These are phyloP conservation scores for Geosmithia flava DNA, from an alignment of 2,329 filamentous ascomycete species.

Conservation along the genomic window DNA sequence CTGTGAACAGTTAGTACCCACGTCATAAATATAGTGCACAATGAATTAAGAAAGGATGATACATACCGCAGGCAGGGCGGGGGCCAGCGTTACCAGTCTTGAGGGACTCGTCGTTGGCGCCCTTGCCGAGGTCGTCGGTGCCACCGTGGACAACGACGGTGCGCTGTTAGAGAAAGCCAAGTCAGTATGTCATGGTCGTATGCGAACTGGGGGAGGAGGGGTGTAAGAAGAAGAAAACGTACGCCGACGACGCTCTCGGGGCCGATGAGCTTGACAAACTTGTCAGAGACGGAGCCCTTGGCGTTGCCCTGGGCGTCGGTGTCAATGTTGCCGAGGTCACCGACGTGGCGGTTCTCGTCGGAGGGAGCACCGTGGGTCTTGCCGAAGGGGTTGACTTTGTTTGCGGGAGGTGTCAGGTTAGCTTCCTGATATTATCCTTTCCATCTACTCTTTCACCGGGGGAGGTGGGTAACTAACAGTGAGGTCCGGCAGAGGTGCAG, in stretches of 20 bases:
- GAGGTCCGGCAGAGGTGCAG: constrained; percentile 94
- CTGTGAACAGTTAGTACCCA: constrained; percentile 22
- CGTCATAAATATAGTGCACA: constrained; percentile 1
- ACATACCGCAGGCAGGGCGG: constrained; percentile 86
- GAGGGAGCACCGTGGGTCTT: constrained; percentile 84
- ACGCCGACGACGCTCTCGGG: constrained; percentile 90
- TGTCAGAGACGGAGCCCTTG: constrained; percentile 69
- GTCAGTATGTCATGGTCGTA: background rate
- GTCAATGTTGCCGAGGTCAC: constrained; percentile 94
- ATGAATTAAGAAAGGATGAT: background rate
- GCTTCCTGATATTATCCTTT: background rate
- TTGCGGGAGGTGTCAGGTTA: background rate
- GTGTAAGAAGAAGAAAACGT: constrained; percentile 19
- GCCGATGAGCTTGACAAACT: constrained; percentile 87
- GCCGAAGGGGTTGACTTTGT: constrained; percentile 80
- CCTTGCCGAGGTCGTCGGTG: constrained; percentile 93
- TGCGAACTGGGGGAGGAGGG: background rate
- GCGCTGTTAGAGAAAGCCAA: constrained; percentile 41
- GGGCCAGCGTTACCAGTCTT: constrained; percentile 95
- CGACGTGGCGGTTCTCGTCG: constrained; percentile 83
- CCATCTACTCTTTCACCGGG: background rate
- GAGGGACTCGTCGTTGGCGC: constrained; percentile 85
- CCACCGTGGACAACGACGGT: constrained; percentile 91
- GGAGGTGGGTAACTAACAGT: constrained; percentile 54
- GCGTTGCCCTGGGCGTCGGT: constrained; percentile 88